A percentile compares a stretch with the other conserved stretches of the same genome.
These are phyloP conservation scores for Garcia nutans DNA, from an alignment of 345 rosid species.

Conservation along the genomic window DNA sequence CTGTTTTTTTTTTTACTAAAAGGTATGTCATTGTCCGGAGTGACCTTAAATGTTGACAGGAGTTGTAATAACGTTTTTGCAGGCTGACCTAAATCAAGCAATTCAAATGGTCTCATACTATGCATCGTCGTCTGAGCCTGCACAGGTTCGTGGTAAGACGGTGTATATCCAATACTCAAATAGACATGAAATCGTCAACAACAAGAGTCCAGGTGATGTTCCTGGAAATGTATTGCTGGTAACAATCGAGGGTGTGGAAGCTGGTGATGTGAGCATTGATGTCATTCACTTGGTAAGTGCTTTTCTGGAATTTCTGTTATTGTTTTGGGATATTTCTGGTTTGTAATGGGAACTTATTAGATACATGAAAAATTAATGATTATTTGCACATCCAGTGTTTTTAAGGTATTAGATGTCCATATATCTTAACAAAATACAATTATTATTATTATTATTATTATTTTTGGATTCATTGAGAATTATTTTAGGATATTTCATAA, in stretches of 20 bases:
- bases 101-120: constrained; percentile 95
- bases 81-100: constrained; percentile 87
- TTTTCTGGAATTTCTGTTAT: background rate
- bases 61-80: constrained; percentile 18
- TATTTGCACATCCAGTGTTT: background rate
- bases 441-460: no score
- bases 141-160: constrained; percentile 90
- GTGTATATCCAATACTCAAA: constrained; percentile 95
- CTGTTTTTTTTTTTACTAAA: background rate
- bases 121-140: constrained; percentile 97
- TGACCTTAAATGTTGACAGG: constrained; percentile 14
- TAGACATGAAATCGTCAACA: constrained; percentile 92
- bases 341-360: background rate
- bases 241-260: constrained; percentile 92
- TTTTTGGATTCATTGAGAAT: background rate
- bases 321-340: background rate
- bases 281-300: constrained; percentile 85
- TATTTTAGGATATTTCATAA: no score
- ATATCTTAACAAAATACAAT: no score
- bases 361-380: background rate
- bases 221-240: constrained; percentile 95
- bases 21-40: background rate
- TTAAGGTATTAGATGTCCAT: background rate
- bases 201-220: constrained; percentile 92
- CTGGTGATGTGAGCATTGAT: constrained; percentile 90